Percentiles rank a stretch among this genome's conserved stretches.
Evolutionary conservation across 2,329 filamentous ascomycete genomes (phyloP).

Genomic region (Pestalotiopsis sp.): DNA sequence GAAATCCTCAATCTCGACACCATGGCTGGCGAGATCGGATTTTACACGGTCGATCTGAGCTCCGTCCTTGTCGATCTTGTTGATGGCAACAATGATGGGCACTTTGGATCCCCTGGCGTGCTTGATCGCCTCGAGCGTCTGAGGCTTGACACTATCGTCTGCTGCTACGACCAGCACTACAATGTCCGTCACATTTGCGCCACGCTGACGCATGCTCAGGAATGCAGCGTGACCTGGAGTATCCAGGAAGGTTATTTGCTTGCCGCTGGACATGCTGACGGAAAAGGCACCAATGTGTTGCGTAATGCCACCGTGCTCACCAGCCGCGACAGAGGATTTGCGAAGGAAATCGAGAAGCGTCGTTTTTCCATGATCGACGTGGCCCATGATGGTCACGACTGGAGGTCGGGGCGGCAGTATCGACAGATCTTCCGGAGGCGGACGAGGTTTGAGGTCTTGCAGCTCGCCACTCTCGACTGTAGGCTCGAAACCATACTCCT

Average conservation of each 20-base stretch:
- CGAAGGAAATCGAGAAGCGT: constrained; percentile 92
- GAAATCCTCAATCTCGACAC: constrained; percentile 90
- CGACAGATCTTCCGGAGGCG: constrained; percentile 67
- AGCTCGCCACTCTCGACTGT: constrained; percentile 66
- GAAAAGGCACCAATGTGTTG: constrained; percentile 98
- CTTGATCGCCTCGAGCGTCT: constrained; percentile 94
- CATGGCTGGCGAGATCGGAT: constrained; percentile 77
- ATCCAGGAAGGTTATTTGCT: constrained; percentile 93
- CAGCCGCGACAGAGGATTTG: constrained; percentile 86
- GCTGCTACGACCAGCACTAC: constrained; percentile 94
- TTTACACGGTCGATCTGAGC: constrained; percentile 83
- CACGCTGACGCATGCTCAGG: constrained; percentile 90
- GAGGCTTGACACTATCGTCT: constrained; percentile 96
- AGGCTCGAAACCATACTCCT: constrained; percentile 91
- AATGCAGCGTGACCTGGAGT: constrained; percentile 97
- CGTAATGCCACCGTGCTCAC: constrained; percentile 95
- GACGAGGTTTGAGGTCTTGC: constrained; percentile 71
- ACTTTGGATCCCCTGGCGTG: constrained; percentile 86
- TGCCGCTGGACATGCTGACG: constrained; percentile 81
- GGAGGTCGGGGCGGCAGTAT: constrained; percentile 75
- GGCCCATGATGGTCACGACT: constrained; percentile 98
- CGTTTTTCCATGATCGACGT: constrained; percentile 98
- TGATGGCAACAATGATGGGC: constrained; percentile 96
- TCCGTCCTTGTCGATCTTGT: constrained; percentile 90
- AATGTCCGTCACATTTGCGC: constrained; percentile 95